Percentiles rank a stretch among this genome's conserved stretches.
Conservation (phyloP, 2,329 filamentous ascomycete genomes). For the Cyphellophora attinorum region DNA sequence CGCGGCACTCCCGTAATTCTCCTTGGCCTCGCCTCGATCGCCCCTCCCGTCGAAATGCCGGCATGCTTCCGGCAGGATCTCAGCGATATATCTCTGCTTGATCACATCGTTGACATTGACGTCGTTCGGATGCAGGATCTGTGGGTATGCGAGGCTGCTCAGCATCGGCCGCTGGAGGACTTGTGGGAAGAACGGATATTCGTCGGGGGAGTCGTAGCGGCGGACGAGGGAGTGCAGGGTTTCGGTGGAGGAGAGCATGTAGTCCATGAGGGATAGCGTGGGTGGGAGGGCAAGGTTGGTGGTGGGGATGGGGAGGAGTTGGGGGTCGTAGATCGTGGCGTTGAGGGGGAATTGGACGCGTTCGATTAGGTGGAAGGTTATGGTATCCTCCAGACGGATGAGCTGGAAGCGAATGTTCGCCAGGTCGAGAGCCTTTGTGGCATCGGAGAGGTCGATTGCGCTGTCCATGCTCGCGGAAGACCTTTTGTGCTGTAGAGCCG, state of each 20-base stretch:
- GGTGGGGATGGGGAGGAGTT: conserved; percentile 68
- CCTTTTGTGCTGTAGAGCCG: too few species aligned
- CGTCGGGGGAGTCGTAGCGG: conserved; percentile 90
- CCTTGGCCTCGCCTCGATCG: conserved; percentile 74
- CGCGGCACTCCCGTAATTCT: conserved; percentile 91
- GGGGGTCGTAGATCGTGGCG: conserved; percentile 71
- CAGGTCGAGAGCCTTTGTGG: conserved; percentile 76
- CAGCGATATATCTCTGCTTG: conserved; percentile 71
- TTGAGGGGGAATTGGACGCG: conserved; percentile 96
- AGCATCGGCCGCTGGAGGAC: conserved; percentile 72
- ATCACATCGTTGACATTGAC: conserved; percentile 87
- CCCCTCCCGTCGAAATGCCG: conserved; percentile 58
- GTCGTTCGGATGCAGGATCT: conserved; percentile 75
- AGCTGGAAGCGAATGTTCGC: conserved; percentile 87
- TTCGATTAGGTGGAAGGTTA: conserved; percentile 94
- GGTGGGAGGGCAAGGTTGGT: conserved; percentile 74
- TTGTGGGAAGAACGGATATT: conserved; percentile 92
- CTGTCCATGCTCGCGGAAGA: conserved; percentile 73
- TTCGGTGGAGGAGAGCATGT: conserved; percentile 85
- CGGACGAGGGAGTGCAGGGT: conserved; percentile 84
- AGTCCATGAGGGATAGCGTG: conserved; percentile 93
- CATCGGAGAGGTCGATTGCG: conserved; percentile 78
- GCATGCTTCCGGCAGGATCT: conserved; percentile 77
- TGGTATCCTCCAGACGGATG: conserved; percentile 93
- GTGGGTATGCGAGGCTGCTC: conserved; percentile 78